These are phyloP conservation scores for Amanita brunnescens DNA, from an alignment of 768 basidiomycete genomes.

Conservation along the genomic window DNA sequence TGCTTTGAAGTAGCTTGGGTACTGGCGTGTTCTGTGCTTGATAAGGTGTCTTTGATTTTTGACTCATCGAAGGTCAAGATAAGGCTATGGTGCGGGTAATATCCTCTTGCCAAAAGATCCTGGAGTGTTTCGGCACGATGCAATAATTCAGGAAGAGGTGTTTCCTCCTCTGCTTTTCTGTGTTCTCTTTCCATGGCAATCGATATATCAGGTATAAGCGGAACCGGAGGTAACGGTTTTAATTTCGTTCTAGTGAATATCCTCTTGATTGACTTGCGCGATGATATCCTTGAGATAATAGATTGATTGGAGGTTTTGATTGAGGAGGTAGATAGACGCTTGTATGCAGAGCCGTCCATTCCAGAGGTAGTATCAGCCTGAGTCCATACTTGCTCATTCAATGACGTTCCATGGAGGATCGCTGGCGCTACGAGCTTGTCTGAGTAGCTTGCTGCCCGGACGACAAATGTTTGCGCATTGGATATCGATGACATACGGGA, in stretches of 20 bases:
- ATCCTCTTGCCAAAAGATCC: constrained; percentile 43
- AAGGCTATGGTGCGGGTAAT: constrained; percentile 41
- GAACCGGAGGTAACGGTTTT: constrained; percentile 56
- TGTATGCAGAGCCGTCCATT: not conserved
- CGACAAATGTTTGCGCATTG: not conserved
- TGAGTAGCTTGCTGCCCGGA: not conserved
- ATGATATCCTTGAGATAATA: constrained; percentile 41
- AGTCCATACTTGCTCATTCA: not conserved
- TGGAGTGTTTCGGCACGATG: constrained; percentile 40
- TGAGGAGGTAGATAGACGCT: constrained; percentile 35
- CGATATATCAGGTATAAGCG: constrained; percentile 38
- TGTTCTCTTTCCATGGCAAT: constrained; percentile 32
- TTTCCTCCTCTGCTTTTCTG: constrained; percentile 34
- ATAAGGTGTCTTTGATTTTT: constrained; percentile 13
- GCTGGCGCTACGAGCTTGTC: not conserved
- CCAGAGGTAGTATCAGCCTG: not conserved
- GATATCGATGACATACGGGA: not conserved
- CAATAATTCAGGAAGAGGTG: constrained; percentile 44
- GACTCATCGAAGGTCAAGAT: constrained; percentile 17
- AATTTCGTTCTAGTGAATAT: constrained; percentile 32
- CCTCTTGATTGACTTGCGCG: constrained; percentile 27
- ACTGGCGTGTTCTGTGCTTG: constrained; percentile 15
- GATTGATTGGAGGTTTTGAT: constrained; percentile 40
- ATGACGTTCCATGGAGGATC: not conserved
- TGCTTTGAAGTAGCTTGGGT: not conserved